Percentiles rank a stretch among this genome's conserved stretches.
Conservation (phyloP, 2,329 filamentous ascomycete genomes). For the Diaporthe amygdali region DNA sequence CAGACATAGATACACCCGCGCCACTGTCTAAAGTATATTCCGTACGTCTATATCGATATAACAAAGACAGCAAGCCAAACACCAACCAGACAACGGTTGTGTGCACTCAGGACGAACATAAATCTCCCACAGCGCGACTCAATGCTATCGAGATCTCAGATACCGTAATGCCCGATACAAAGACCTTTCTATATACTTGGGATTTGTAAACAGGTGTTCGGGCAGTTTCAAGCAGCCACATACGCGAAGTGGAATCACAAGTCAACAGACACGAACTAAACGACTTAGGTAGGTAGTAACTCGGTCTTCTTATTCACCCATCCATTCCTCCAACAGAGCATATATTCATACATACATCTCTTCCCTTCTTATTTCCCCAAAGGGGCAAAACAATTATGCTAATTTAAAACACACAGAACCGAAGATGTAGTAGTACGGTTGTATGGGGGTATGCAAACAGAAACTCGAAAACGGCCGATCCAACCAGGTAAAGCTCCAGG, state of each 20-base stretch:
- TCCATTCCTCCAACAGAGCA: constrained; percentile 1
- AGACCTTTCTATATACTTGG: too few species aligned
- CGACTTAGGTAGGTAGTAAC: neutral
- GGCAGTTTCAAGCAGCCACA: neutral
- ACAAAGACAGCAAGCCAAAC: neutral
- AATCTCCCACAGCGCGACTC: neutral
- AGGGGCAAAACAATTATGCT: constrained; percentile 18
- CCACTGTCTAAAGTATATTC: too few species aligned
- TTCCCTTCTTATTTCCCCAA: neutral
- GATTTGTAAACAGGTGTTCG: too few species aligned
- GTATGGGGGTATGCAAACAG: constrained; percentile 15
- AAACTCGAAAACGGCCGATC: neutral
- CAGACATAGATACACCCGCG: too few species aligned
- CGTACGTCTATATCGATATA: neutral
- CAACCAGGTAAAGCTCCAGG: neutral
- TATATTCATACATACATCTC: constrained; percentile 17
- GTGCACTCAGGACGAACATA: neutral
- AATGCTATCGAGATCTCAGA: too few species aligned
- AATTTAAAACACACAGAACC: constrained; percentile 11
- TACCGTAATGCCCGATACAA: too few species aligned
- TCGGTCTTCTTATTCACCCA: constrained; percentile 11
- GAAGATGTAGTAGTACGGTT: neutral
- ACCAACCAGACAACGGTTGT: neutral
- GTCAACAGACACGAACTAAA: neutral
- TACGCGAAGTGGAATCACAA: neutral